A percentile compares a stretch with the other conserved stretches of the same genome.
Conservation (phyloP, 306 rosid species). For the Quercus ilex region DNA sequence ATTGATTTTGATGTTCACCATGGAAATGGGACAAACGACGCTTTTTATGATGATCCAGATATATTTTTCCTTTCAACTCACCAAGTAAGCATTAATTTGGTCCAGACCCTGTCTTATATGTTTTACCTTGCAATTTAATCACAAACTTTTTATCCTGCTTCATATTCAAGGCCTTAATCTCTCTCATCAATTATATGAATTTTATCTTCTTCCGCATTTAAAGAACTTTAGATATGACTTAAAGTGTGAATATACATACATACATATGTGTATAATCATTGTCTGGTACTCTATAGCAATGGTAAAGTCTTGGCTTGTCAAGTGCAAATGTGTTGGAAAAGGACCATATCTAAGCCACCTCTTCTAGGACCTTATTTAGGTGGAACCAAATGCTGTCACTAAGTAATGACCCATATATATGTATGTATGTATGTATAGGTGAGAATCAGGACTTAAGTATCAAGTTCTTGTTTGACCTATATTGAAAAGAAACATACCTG, state of each 20-base stretch:
- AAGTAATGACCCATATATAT: background rate
- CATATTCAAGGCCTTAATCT: background rate
- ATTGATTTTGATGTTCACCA: slow-evolving; percentile 96
- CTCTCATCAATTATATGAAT: background rate
- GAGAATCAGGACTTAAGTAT: background rate
- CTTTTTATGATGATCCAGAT: slow-evolving; percentile 85
- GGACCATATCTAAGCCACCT: background rate
- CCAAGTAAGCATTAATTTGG: slow-evolving; percentile 61
- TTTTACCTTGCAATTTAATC: background rate
- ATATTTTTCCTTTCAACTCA: slow-evolving; percentile 91
- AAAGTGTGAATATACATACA: background rate
- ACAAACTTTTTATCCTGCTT: slow-evolving; percentile 10
- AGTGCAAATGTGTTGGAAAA: too few relatives aligned
- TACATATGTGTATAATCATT: too few relatives aligned
- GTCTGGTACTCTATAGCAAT: too few relatives aligned
- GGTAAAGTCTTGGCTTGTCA: too few relatives aligned
- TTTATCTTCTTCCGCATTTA: background rate
- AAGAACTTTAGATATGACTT: background rate
- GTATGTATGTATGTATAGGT: background rate
- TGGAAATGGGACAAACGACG: slow-evolving; percentile 95
- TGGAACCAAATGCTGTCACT: background rate
- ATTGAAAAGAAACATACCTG: background rate
- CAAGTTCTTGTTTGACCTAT: background rate
- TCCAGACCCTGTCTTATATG: background rate
- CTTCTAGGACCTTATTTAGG: background rate